phyloP scores from a whole-genome alignment of 495 filamentous ascomycete genomes.

The Penicillium psychrofluorescens region DNA sequence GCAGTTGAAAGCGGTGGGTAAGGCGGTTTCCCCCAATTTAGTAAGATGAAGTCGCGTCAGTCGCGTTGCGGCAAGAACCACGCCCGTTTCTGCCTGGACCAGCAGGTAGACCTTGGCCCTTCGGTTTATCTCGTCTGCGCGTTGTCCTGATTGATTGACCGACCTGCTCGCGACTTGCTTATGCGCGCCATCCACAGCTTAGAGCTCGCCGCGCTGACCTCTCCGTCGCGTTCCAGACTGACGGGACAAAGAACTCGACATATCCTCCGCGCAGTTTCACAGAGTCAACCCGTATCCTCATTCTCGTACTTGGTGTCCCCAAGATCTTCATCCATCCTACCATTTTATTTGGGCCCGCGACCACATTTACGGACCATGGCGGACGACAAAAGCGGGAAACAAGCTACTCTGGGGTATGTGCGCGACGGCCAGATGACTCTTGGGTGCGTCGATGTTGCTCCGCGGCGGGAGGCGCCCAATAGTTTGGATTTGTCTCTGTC shows the following conservation, averaged over 20 bases:
- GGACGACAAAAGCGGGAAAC: slow-evolving; percentile 49
- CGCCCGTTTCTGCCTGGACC: no score
- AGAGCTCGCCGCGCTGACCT: slow-evolving; percentile 10
- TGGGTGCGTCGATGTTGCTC: slow-evolving; percentile 54
- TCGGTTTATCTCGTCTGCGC: no score
- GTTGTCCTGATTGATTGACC: no score
- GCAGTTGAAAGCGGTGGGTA: no score
- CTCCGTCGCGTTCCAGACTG: slow-evolving; percentile 10
- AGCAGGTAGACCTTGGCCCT: no score
- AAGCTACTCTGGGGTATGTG: slow-evolving; percentile 92
- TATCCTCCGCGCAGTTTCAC: neutral
- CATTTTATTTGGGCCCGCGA: no score
- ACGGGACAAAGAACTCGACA: neutral
- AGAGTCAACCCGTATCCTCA: neutral
- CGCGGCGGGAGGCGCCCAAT: neutral
- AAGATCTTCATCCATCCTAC: no score
- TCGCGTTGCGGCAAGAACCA: no score
- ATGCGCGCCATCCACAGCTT: slow-evolving; percentile 20
- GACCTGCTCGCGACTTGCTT: slow-evolving; percentile 6
- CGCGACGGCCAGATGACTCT: slow-evolving; percentile 70
- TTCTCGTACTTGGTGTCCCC: no score
- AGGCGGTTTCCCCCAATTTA: no score
- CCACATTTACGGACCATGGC: slow-evolving; percentile 20
- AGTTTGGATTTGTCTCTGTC: neutral
- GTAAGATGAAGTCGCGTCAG: no score